Conservation (phyloP, 768 basidiomycete species). For the Podaxis sp. region DNA sequence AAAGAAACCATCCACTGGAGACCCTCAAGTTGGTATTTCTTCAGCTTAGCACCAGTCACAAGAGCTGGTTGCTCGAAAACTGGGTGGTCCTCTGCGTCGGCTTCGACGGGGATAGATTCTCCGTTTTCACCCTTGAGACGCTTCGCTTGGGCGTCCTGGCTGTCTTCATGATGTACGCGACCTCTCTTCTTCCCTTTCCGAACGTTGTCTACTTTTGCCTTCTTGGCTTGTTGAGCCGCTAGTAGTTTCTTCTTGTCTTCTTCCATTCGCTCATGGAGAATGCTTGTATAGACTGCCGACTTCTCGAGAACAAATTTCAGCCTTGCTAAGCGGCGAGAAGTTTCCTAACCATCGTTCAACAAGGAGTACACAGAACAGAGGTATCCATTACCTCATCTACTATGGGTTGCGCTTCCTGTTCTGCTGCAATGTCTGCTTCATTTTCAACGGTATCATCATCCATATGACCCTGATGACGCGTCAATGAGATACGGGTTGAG, state of each 20-base stretch:
- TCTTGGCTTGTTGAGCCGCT: conserved; percentile 22
- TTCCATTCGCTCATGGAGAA: conserved; percentile 77
- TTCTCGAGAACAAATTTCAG: conserved; percentile 72
- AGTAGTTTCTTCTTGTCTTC: conserved; percentile 38
- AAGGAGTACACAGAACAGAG: background rate
- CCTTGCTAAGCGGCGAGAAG: conserved; percentile 44
- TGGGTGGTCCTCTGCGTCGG: conserved; percentile 16
- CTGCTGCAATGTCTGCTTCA: background rate
- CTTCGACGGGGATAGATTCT: conserved; percentile 18
- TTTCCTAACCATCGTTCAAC: conserved; percentile 37
- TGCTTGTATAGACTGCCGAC: conserved; percentile 70
- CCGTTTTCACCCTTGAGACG: conserved; percentile 26
- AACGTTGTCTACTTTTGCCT: conserved; percentile 21
- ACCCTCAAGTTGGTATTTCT: conserved; percentile 91
- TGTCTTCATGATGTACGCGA: background rate
- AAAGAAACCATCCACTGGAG: conserved; percentile 93
- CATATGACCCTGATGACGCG: background rate
- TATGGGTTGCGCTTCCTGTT: background rate
- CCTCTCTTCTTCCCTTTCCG: conserved; percentile 22
- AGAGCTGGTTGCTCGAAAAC: conserved; percentile 72
- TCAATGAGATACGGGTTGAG: background rate
- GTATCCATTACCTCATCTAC: conserved; percentile 16
- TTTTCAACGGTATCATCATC: background rate
- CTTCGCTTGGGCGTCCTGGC: conserved; percentile 1
- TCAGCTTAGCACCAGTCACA: conserved; percentile 82